Evolutionary conservation across 106 monocot species (phyloP).

Genomic region (Phalaenopsis aphrodite): DNA sequence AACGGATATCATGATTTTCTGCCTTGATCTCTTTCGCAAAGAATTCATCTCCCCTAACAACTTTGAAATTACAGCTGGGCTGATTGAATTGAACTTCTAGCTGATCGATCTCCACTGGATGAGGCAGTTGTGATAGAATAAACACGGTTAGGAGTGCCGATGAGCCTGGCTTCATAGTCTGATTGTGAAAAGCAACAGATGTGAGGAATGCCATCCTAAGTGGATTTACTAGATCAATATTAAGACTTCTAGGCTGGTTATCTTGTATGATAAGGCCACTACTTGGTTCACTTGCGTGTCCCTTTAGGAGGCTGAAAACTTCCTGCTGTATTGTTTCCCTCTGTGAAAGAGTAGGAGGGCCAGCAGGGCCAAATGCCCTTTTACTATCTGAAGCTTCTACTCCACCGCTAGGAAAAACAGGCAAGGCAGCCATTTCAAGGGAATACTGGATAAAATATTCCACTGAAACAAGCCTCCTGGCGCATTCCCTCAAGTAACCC

Average conservation of each 20-base stretch:
- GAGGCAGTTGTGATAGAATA: conserved; percentile 73
- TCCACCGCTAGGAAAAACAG: conserved; percentile 31
- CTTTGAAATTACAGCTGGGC: conserved; percentile 53
- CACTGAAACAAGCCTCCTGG: conserved; percentile 33
- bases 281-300: conserved; percentile 14
- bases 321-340: conserved; percentile 71
- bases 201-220: conserved; percentile 68
- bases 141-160: conserved; percentile 58
- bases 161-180: conserved; percentile 64
- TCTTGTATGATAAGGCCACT: conserved; percentile 13
- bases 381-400: conserved; percentile 12
- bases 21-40: not conserved
- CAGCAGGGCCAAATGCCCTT: conserved; percentile 43
- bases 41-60: conserved; percentile 25
- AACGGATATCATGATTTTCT: conserved; percentile 17
- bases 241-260: conserved; percentile 46
- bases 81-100: conserved; percentile 88
- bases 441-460: conserved; percentile 70
- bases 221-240: conserved; percentile 78
- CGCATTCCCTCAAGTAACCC: conserved; percentile 76
- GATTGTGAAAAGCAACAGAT: conserved; percentile 79
- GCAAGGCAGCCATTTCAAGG: conserved; percentile 94
- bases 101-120: conserved; percentile 53
- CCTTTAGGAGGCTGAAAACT: conserved; percentile 39
- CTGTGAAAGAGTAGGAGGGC: conserved; percentile 45